These are phyloP conservation scores for Kregervanrija fluxuum DNA, from an alignment of 805 yeast genomes.

Conservation along the genomic window DNA sequence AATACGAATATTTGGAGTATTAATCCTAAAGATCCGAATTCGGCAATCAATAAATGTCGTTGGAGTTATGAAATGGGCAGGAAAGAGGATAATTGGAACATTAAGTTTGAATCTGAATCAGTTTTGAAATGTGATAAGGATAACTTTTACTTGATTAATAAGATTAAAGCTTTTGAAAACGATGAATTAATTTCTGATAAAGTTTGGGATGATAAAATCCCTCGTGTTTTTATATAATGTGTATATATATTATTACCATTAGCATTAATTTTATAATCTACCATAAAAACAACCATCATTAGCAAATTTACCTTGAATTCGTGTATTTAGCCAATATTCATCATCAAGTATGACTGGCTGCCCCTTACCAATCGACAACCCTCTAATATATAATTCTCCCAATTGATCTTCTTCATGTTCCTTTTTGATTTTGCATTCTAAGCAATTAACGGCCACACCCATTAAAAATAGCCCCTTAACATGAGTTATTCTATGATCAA, in stretches of 20 bases:
- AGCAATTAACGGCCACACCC: conserved; percentile 54
- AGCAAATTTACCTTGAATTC: conserved; percentile 55
- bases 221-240: conserved; percentile 26
- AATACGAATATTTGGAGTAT: conserved; percentile 34
- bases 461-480: conserved; percentile 26
- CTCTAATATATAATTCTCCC: conserved; percentile 53
- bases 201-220: conserved; percentile 28
- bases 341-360: conserved; percentile 27
- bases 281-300: conserved; percentile 65
- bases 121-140: conserved; percentile 26
- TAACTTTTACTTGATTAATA: conserved; percentile 28
- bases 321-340: conserved; percentile 43
- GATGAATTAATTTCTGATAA: conserved; percentile 27
- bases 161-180: conserved; percentile 30
- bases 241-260: neutral
- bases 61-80: conserved; percentile 39
- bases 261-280: neutral
- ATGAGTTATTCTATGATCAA: conserved; percentile 49
- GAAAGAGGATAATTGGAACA: conserved; percentile 32
- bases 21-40: conserved; percentile 31
- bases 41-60: conserved; percentile 31
- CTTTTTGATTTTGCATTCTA: conserved; percentile 49
- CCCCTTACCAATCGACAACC: conserved; percentile 55
- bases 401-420: conserved; percentile 29
- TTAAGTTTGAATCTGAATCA: conserved; percentile 28